Percentiles rank a stretch among this genome's conserved stretches.
Conservation (phyloP, 768 basidiomycete species). For the Rhodotorula graminis region DNA sequence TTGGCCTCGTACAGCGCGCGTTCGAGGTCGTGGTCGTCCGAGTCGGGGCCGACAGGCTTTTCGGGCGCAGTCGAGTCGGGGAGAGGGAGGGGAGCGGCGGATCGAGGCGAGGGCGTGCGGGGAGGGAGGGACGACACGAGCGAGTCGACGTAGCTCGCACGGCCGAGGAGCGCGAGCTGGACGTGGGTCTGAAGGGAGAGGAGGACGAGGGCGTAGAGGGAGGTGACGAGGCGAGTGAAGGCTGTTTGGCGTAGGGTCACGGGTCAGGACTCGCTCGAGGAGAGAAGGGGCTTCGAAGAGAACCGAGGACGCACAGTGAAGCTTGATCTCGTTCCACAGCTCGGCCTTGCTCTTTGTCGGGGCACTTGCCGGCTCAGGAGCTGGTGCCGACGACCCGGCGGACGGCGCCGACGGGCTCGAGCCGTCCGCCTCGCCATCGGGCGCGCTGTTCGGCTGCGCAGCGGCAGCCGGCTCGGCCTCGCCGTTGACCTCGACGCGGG, state of each 20-base stretch:
- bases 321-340: constrained; percentile 88
- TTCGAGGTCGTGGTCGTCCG: constrained; percentile 27
- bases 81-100: neutral
- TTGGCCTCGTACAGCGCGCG: constrained; percentile 39
- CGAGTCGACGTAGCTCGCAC: constrained; percentile 70
- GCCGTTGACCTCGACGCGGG: neutral
- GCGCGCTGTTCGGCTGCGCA: neutral
- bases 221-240: constrained; percentile 78
- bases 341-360: constrained; percentile 63
- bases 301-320: constrained; percentile 59
- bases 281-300: too few relatives aligned
- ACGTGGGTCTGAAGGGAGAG: constrained; percentile 78
- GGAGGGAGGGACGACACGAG: constrained; percentile 53
- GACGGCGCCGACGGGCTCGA: too few relatives aligned
- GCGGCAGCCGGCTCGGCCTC: too few relatives aligned
- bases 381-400: neutral
- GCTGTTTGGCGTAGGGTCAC: too few relatives aligned
- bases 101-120: constrained; percentile 3
- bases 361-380: neutral
- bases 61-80: neutral
- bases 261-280: too few relatives aligned
- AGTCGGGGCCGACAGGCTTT: neutral
- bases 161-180: constrained; percentile 78
- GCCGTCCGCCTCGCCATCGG: neutral
- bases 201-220: constrained; percentile 77